Base-by-base conservation (phyloP, 2,329 filamentous ascomycete species). In the Verticillium klebahnii region DNA sequence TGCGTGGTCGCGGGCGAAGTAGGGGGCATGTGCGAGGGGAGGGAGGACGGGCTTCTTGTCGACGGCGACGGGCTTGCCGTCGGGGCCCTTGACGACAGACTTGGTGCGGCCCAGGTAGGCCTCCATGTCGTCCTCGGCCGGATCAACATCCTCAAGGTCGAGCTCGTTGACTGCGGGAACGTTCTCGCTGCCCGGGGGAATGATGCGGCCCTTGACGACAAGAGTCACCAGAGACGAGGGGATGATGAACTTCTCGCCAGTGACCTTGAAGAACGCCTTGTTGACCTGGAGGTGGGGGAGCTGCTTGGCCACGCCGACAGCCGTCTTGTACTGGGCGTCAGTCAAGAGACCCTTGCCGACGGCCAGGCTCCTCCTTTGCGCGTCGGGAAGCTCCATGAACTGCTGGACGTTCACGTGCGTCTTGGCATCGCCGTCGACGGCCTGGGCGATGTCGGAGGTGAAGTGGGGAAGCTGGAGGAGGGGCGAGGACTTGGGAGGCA, bases 251-350 rank as follows among this genome's bases (percentile, higher is more conserved):
- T 90, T 91, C 78, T 99, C 96, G 72, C 95, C 95, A 59, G 92
- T 89, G 56, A 99, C 96, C 82, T 99, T 99, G 87, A 99, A 99
- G 78, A 97, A 99, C 8, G 93, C 92, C 78, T 93, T 96, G 71
- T 92, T 92, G 12, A 99, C 87, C 62, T 90, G 85, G 61, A 99
- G 82, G 66, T 87, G 85, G 1, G 95, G 95, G 32, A 99, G 83
- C 76, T 97, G 92, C 69, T 87, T 87, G 32, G 93, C 93, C 34
- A 97, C 89, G 56, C 78, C 77, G 63, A 97, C 82, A 40, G 90
- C 90, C 52, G 88, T 84, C 66, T 86, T 80, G 77, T 97, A 97
- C 74, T 97, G 87, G 63, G 85, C 77, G 67, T 92, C 88, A 5
- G 84, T 88, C 40, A 99, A 79, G 50, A 94, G 87, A 50, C 81